Evolutionary conservation across 441 rosid genomes (phyloP).

Genomic region (Mallotus japonicus): DNA sequence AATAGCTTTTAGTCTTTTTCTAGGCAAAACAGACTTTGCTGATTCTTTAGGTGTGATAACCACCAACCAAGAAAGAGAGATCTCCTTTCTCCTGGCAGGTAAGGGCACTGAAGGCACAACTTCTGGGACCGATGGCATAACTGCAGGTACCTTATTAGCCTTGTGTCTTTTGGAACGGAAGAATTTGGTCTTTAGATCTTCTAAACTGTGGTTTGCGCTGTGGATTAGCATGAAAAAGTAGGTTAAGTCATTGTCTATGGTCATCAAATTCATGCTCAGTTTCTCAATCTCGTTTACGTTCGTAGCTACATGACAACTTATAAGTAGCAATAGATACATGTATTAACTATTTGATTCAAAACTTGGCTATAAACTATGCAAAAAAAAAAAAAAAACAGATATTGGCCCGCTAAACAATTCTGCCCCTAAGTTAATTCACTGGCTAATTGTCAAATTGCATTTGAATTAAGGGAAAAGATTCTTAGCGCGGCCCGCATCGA

Average conservation of each 20-base stretch:
- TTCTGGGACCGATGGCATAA: constrained; percentile 29
- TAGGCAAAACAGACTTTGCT: constrained; percentile 37
- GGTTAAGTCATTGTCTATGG: constrained; percentile 2
- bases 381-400: no score
- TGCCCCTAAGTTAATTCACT: no score
- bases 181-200: constrained; percentile 58
- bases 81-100: constrained; percentile 55
- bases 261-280: constrained; percentile 2
- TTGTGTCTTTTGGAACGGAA: constrained; percentile 46
- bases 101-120: constrained; percentile 16
- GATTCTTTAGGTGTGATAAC: constrained; percentile 50
- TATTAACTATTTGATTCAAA: no score
- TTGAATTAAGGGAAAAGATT: no score
- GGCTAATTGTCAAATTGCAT: no score
- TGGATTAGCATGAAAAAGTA: constrained; percentile 11
- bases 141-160: constrained; percentile 35
- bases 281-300: constrained; percentile 7
- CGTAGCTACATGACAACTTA: background rate
- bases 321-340: background rate
- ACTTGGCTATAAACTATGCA: no score
- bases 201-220: constrained; percentile 68
- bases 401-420: no score
- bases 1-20: constrained; percentile 45
- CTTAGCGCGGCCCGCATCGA: no score
- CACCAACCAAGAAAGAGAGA: constrained; percentile 60